Conservation (phyloP, 2,329 filamentous ascomycete genomes). For the Didymella lethalis region DNA sequence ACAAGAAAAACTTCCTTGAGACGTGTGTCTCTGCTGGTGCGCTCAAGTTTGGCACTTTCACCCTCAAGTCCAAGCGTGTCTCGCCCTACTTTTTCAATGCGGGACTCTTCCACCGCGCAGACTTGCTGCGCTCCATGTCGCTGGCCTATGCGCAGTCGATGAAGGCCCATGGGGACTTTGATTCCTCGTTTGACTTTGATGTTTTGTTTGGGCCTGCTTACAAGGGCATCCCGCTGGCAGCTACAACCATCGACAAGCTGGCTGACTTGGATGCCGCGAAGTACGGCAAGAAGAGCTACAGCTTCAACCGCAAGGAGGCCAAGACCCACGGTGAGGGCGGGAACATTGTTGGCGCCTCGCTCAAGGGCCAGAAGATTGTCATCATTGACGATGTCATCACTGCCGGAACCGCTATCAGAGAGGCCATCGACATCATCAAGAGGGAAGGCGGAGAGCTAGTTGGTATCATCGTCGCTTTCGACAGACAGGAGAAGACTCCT, state of each 20-base stretch:
- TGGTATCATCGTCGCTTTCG: constrained; percentile 87
- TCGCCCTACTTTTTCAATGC: constrained; percentile 99
- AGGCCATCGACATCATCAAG: constrained; percentile 88
- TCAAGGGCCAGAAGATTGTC: constrained; percentile 85
- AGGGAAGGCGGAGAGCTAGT: constrained; percentile 84
- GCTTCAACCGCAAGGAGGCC: constrained; percentile 94
- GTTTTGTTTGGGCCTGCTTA: constrained; percentile 94
- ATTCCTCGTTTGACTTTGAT: constrained; percentile 70
- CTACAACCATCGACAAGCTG: constrained; percentile 78
- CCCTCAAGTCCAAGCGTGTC: constrained; percentile 87
- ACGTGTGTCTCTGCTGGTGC: constrained; percentile 73
- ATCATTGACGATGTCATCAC: constrained; percentile 98
- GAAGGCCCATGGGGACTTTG: constrained; percentile 53
- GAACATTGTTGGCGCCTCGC: constrained; percentile 84
- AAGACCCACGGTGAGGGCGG: constrained; percentile 97
- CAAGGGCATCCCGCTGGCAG: constrained; percentile 94
- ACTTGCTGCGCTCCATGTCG: constrained; percentile 78
- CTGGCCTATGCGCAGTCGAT: constrained; percentile 78
- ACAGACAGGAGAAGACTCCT: constrained; percentile 84
- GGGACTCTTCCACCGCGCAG: constrained; percentile 83
- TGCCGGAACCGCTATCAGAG: constrained; percentile 90
- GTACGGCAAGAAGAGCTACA: constrained; percentile 78
- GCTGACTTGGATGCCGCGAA: constrained; percentile 70
- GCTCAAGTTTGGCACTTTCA: constrained; percentile 83
- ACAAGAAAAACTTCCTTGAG: constrained; percentile 75